phyloP scores from a whole-genome alignment of 2,329 filamentous ascomycete species.

The Emergomyces orientalis region DNA sequence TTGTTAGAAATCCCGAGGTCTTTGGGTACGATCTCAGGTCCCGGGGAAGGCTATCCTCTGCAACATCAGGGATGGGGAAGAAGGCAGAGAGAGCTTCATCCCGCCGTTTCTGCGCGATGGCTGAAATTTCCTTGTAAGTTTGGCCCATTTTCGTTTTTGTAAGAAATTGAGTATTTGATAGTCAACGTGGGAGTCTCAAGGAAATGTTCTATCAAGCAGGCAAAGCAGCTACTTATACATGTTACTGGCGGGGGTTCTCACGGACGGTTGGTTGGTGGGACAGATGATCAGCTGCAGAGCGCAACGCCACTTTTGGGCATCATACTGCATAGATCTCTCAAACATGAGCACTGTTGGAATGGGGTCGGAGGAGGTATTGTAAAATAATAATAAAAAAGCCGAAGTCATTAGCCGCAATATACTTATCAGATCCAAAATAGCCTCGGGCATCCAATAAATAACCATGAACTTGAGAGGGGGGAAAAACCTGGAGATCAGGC shows the following conservation, averaged over 20 bases:
- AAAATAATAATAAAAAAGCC: not conserved
- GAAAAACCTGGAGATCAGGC: not conserved
- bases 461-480: not conserved
- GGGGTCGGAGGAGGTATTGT: not conserved
- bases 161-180: not conserved
- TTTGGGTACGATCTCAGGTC: conserved; percentile 15
- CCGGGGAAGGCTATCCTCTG: conserved; percentile 13
- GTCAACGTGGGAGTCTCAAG: not conserved
- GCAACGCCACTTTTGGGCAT: not conserved
- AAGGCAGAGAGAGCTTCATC: conserved; percentile 23
- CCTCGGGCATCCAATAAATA: not conserved
- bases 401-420: not conserved
- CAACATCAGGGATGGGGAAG: conserved; percentile 15
- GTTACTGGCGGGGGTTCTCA: not conserved
- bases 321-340: not conserved
- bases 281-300: not conserved
- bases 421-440: not conserved
- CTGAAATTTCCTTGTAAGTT: conserved; percentile 31
- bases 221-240: not conserved
- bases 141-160: conserved; percentile 20
- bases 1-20: conserved; percentile 50
- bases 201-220: not conserved
- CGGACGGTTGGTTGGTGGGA: not conserved
- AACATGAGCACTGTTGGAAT: not conserved
- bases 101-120: conserved; percentile 28